phyloP scores from a whole-genome alignment of 1,284 basidiomycete genomes.

The Cutaneotrichosporon spelunceum region DNA sequence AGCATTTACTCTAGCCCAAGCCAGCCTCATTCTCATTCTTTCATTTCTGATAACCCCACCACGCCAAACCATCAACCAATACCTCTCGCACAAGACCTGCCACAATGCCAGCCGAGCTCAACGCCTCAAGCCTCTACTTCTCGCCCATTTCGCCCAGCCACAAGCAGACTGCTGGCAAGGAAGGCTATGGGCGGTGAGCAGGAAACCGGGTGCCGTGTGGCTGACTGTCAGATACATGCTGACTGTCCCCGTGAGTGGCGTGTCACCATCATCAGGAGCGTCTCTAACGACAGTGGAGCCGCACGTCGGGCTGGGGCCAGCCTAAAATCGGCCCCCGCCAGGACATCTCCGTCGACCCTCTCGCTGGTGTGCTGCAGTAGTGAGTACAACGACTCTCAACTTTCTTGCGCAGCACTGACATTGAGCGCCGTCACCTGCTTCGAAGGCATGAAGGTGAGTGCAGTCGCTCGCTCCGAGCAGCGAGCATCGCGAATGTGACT shows the following conservation, averaged over 20 bases:
- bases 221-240: conserved; percentile 34
- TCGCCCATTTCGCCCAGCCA: conserved; percentile 39
- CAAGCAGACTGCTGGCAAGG: conserved; percentile 22
- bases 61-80: too few relatives aligned
- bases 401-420: not conserved
- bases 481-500: not conserved
- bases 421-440: conserved; percentile 45
- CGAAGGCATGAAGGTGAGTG: conserved; percentile 50
- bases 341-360: conserved; percentile 42
- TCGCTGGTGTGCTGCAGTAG: conserved; percentile 47
- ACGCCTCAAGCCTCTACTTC: conserved; percentile 42
- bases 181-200: conserved; percentile 28
- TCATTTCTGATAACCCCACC: too few relatives aligned
- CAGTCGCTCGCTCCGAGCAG: not conserved
- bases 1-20: not conserved
- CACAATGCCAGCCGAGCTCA: conserved; percentile 26
- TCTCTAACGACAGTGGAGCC: conserved; percentile 11
- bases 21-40: not conserved
- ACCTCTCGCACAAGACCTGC: not conserved
- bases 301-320: conserved; percentile 44
- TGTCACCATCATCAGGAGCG: not conserved
- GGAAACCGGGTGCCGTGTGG: conserved; percentile 22
- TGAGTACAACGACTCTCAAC: conserved; percentile 11
- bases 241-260: conserved; percentile 26
- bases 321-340: conserved; percentile 40